Evolutionary conservation across 768 basidiomycete genomes (phyloP), one percentile per base, ranked within the genome.

Genomic region (Tylopilus rubrobrunneus): DNA sequence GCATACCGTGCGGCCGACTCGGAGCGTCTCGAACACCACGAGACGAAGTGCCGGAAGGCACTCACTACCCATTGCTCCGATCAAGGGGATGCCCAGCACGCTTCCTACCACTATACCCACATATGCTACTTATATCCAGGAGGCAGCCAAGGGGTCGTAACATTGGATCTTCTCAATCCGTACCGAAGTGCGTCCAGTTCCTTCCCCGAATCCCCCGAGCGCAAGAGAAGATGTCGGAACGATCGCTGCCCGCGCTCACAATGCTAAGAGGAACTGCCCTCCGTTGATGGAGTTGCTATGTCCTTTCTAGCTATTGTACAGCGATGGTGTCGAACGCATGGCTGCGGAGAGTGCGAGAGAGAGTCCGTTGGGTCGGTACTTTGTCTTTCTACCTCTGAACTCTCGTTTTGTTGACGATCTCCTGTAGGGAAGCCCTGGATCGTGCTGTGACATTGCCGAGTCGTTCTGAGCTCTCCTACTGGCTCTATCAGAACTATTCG

Each of bases 251-350:
- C 74, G 76, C 52, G 70, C 76, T 50, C 86, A 91, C 65, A 80
- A 65, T 8, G 69, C 45, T 56, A 73, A 48, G 77, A 76, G 61
- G 71, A 74, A 52, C 69, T 75, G 36, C 8, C 64, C 66, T 62
- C 71, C 76, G 52, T 67, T 91, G 56, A 74, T 86, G 74, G 87
- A 93, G 56, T 78, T 83, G 53, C 67, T 96, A 5, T 91, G 91
- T 52, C 93, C 93, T 0, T 96, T 97, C 71, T 92, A 95, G 66
- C 80, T 97, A 75, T 65, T 93, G 34, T 97, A 97, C 66, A 79
- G 81, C 12, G 94, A 97, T 67, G 93, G 94, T 1, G 84, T 93
- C 1, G 94, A 97, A 67, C 73, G 94, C 8, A 67, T 97, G 25
- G 93, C 86, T 6, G 86, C 90, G n/a, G 93, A 95, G 66, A 93